Evolutionary conservation across 2,329 filamentous ascomycete species (phyloP).

Genomic region (Nothophoma quercina): DNA sequence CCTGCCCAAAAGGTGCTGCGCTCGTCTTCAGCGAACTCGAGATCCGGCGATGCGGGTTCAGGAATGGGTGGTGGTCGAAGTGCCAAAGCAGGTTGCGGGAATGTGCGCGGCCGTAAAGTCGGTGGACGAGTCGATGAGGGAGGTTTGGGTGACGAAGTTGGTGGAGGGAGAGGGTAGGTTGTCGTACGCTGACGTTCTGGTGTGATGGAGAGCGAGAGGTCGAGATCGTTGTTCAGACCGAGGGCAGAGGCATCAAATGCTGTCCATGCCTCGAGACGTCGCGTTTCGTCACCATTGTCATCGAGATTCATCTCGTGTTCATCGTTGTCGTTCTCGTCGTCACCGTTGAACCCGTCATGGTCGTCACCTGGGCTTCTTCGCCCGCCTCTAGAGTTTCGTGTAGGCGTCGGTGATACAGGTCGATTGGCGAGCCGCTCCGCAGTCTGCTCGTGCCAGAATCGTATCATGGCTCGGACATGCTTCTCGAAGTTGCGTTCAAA

Average conservation of each 20-base stretch:
- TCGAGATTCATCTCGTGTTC: slow-evolving; percentile 2
- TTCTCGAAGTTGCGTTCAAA: slow-evolving; percentile 61
- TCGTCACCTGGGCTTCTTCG: slow-evolving; percentile 16
- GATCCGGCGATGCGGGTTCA: slow-evolving; percentile 12
- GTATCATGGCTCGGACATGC: slow-evolving; percentile 63
- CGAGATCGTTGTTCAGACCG: slow-evolving; percentile 34
- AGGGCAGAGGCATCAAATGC: slow-evolving; percentile 47
- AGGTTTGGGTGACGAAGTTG: slow-evolving; percentile 17
- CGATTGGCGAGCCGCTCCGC: slow-evolving; percentile 34
- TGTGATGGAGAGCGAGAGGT: slow-evolving; percentile 40
- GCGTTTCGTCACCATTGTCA: slow-evolving; percentile 37
- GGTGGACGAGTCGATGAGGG: slow-evolving; percentile 7
- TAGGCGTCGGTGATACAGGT: slow-evolving; percentile 30
- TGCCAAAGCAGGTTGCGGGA: slow-evolving; percentile 1
- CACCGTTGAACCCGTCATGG: not conserved
- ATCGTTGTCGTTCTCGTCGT: slow-evolving; percentile 4
- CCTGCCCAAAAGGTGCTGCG: slow-evolving; percentile 37
- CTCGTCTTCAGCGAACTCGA: slow-evolving; percentile 13
- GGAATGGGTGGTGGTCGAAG: slow-evolving; percentile 7
- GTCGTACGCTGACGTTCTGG: slow-evolving; percentile 28
- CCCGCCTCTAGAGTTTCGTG: slow-evolving; percentile 21
- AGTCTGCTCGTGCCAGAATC: slow-evolving; percentile 62
- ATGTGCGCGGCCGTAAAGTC: not conserved
- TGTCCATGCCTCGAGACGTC: slow-evolving; percentile 48
- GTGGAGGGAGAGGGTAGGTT: not conserved